Evolutionary conservation across 495 filamentous ascomycete genomes (phyloP).

Genomic region (Xylaria flabelliformis): DNA sequence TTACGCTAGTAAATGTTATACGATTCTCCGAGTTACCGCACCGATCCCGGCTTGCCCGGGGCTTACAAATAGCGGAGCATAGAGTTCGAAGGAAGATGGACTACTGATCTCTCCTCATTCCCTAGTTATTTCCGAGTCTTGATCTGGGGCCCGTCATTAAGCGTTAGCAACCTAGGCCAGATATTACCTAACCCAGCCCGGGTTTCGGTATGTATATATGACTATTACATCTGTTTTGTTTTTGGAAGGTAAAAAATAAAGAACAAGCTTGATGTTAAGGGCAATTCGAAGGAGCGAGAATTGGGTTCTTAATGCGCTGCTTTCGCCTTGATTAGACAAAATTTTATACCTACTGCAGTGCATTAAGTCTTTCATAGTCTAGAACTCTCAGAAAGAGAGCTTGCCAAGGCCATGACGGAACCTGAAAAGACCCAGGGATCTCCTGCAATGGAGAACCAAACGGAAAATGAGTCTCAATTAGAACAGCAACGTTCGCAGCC

Average conservation of each 20-base stretch:
- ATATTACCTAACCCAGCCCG: neutral
- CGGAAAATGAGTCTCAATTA: conserved; percentile 5
- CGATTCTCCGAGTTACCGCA: neutral
- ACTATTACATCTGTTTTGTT: neutral
- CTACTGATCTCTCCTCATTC: neutral
- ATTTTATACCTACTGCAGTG: neutral
- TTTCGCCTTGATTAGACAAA: neutral
- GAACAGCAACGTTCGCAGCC: neutral
- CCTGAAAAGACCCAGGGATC: conserved; percentile 10
- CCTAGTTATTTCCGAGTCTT: neutral
- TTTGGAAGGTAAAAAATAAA: neutral
- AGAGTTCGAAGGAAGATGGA: neutral
- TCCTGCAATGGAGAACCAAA: neutral
- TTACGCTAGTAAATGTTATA: neutral
- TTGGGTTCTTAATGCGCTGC: neutral
- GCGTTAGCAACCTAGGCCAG: neutral
- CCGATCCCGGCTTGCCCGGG: neutral
- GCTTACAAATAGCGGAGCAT: neutral
- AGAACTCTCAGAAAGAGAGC: neutral
- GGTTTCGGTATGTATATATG: neutral
- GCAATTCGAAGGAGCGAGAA: neutral
- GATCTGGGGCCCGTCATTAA: neutral
- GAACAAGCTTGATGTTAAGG: neutral
- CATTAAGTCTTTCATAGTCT: neutral
- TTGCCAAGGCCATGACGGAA: conserved; percentile 20